These are phyloP conservation scores for Liriodendron chinense DNA, from an alignment of 164 flowering plant species.

Conservation along the genomic window DNA sequence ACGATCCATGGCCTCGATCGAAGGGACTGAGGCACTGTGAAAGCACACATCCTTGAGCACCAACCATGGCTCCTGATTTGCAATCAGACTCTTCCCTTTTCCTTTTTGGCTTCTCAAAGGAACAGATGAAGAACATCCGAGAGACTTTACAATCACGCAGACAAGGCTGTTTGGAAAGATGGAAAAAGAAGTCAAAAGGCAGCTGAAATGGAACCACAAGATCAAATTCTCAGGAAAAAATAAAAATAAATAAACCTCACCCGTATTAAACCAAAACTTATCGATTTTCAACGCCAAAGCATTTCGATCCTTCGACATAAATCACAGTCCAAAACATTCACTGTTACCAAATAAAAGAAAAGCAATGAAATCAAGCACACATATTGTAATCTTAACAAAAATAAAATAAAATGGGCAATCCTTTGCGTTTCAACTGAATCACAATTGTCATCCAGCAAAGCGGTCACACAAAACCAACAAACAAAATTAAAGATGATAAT, in stretches of 20 bases:
- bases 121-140: conserved; percentile 21
- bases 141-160: neutral
- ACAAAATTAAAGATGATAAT: neutral
- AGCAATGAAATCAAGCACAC: neutral
- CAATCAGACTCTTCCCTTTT: conserved; percentile 6
- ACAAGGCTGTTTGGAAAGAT: neutral
- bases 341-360: conserved; percentile 1
- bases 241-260: neutral
- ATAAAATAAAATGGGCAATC: too few relatives aligned
- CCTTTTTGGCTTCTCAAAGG: conserved; percentile 15
- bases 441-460: neutral
- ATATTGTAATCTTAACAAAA: neutral
- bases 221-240: neutral
- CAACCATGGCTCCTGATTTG: conserved; percentile 15
- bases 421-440: neutral
- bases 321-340: neutral
- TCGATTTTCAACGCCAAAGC: neutral
- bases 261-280: neutral
- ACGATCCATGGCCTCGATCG: neutral
- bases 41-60: conserved; percentile 16
- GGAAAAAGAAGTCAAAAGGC: neutral
- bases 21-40: conserved; percentile 3
- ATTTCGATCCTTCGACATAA: neutral
- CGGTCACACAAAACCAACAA: neutral
- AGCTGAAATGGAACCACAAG: neutral